Base-by-base conservation (phyloP, 768 basidiomycete genomes). In the Auriscalpium microsporum region DNA sequence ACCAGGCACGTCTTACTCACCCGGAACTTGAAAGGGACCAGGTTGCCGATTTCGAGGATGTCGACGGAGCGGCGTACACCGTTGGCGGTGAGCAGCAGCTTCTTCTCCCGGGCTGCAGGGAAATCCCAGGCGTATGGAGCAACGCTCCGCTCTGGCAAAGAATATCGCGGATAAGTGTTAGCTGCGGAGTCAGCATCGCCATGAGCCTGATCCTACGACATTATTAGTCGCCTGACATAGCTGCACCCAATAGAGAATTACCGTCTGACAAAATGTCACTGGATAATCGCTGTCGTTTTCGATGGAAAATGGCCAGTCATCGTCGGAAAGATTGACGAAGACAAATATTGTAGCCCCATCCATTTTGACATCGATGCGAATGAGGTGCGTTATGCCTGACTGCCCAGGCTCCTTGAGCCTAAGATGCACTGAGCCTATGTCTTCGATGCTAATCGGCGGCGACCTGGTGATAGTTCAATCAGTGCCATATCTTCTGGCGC, bases 11-110 rank as follows among this genome's bases (percentile, higher is more conserved):
- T 28, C 28, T 28, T 23, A 72, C 82, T 57, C 61, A 91, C 90
- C 47, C 74, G 73, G 66, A 95, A 90, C 67, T 81, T 90, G 77
- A 94, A 94, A 1, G 96, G 96, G 11, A 90, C 70, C 7, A 95
- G 78, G 60, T 88, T 81, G 28, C 96, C 96, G 19, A 99, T 98
- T 69, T 97, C 96, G 84, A 95, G 86, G 57, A 95, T 85, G 66
- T 98, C 95, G 50, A 98, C 74, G 19, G 76, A 68, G 33, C 90
- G 80, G 10, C 78, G 80, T 52, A 79, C 71, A 21, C 78, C 78
- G 45, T 83, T 84, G 49, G 84, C 76, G 10, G 68, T 67, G 19
- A 99, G 73, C 37, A 82, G 68, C 23, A 99, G 73, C 59, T 82
- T 84, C 71, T 95, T 98, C 62, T 87, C 84, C 47, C 75, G 74